Conservation (phyloP, 495 filamentous ascomycete species). For the Lentithecium fluviatile region DNA sequence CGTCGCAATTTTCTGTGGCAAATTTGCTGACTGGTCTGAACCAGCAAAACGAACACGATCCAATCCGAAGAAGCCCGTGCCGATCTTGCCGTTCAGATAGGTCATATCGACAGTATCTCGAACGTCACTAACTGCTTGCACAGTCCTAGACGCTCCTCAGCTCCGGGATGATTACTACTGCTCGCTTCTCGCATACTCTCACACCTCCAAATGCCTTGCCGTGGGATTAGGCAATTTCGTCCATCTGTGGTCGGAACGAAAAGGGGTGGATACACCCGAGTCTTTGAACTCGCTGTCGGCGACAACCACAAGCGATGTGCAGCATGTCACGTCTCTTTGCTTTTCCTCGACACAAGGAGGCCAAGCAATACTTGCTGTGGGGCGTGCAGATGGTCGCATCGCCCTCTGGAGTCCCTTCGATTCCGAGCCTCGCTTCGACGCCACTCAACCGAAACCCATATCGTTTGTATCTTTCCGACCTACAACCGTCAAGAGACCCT, state of each 20-base stretch:
- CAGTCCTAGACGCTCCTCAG: constrained; percentile 81
- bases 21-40: neutral
- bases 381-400: constrained; percentile 67
- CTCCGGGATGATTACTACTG: constrained; percentile 96
- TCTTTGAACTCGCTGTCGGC: constrained; percentile 39
- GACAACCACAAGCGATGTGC: neutral
- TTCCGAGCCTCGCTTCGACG: constrained; percentile 66
- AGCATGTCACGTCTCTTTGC: constrained; percentile 73
- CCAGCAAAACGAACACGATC: constrained; percentile 11
- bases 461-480: constrained; percentile 75
- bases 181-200: constrained; percentile 82
- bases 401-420: constrained; percentile 63
- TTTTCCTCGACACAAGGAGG: constrained; percentile 81
- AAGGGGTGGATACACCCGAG: constrained; percentile 53
- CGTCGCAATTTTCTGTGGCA: neutral
- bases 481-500: constrained; percentile 42
- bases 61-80: constrained; percentile 46
- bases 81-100: constrained; percentile 74
- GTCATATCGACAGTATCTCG: constrained; percentile 34
- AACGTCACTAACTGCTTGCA: constrained; percentile 32
- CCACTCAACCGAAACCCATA: constrained; percentile 65
- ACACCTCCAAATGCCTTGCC: constrained; percentile 69
- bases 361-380: constrained; percentile 80
- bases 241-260: constrained; percentile 83
- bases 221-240: constrained; percentile 80